Evolutionary conservation across 208 protist species (phyloP), one percentile per base, ranked within the genome.

Genomic region (Angomonas ambiguus): DNA sequence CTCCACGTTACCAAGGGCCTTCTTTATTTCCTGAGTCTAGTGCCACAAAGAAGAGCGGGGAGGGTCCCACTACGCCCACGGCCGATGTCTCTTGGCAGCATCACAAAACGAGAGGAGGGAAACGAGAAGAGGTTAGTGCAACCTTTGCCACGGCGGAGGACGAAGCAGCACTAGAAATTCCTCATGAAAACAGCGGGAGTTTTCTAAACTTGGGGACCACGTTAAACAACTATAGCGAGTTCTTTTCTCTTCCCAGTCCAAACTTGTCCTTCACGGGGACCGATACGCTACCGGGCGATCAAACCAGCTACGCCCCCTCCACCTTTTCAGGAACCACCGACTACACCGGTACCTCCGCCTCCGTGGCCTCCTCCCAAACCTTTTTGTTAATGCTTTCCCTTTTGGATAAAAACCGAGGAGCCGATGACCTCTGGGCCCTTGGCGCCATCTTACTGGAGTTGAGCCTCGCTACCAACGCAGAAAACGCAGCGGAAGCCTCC

Each of bases 321-420:
- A 53, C 45, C 8, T 3, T 24, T 5, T 53, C 45, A 20, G 45
- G 24, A 20, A 53, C 45, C 45, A 53, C 45, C 18, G 13, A 20
- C 45, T 24, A 53, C 45, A 53, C 45, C 45, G 45, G 10, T 20
- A 53, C 45, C 18, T 53, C 45, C 45, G 8, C 24, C 45, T 53
- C 45, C 10, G 45, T 24, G 45, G 45, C 10, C 18, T 53, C 45
- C 18, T 53, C 45, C 8, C 18, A 53, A 20, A 53, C 20, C 18
- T 53, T 53, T n/a, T 20, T 53, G 4, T n/a, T 53, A 20, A 53
- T 53, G 45, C 45, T 53, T n/a, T 53, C 45, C 10, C 45, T 53
- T 13, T 24, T 53, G 16, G 45, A 53, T 53, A 53, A 53, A 24
- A 4, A 53, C 20, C 3, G 16, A 5, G 10, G 18, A 24, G 10